Conservation (phyloP, 2,329 filamentous ascomycete genomes). For the Ophiosphaerella narmari region DNA sequence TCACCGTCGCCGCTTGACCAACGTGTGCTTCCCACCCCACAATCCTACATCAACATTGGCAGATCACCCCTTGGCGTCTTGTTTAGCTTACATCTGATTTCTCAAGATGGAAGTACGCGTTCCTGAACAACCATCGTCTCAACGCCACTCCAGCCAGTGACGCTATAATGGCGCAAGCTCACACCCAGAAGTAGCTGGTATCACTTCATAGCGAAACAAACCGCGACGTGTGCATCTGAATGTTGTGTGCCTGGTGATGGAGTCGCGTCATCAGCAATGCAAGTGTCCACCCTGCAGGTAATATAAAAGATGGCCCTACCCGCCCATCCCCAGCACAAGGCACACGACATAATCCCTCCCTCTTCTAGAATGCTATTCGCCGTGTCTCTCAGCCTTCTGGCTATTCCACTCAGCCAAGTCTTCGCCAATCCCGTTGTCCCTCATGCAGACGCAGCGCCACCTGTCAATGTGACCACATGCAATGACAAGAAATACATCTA, state of each 20-base stretch:
- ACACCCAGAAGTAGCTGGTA: slow-evolving; percentile 1
- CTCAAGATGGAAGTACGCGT: slow-evolving; percentile 10
- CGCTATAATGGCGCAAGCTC: slow-evolving; percentile 5
- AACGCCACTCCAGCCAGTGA: slow-evolving; percentile 6
- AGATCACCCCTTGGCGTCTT: not conserved
- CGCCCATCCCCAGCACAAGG: slow-evolving; percentile 3
- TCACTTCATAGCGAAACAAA: slow-evolving; percentile 18
- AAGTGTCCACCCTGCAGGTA: slow-evolving; percentile 6
- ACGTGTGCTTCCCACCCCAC: slow-evolving; percentile 16
- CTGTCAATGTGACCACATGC: slow-evolving; percentile 54
- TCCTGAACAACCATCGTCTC: slow-evolving; percentile 9
- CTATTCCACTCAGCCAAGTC: slow-evolving; percentile 17
- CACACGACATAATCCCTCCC: slow-evolving; percentile 17
- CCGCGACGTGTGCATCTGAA: slow-evolving; percentile 14
- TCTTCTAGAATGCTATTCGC: slow-evolving; percentile 25
- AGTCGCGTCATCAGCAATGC: slow-evolving; percentile 11
- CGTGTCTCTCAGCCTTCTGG: slow-evolving; percentile 18
- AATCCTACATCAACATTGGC: slow-evolving; percentile 9
- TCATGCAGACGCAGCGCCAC: slow-evolving; percentile 3
- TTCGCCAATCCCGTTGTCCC: slow-evolving; percentile 21
- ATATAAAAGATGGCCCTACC: slow-evolving; percentile 12
- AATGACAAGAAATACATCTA: slow-evolving; percentile 69
- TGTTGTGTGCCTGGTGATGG: slow-evolving; percentile 6
- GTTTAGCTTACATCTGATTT: slow-evolving; percentile 3
- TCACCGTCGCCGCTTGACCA: slow-evolving; percentile 13